A percentile compares a stretch with the other conserved stretches of the same genome.
Conservation (phyloP, 1,284 basidiomycete species). For the Ustilago hordei region DNA sequence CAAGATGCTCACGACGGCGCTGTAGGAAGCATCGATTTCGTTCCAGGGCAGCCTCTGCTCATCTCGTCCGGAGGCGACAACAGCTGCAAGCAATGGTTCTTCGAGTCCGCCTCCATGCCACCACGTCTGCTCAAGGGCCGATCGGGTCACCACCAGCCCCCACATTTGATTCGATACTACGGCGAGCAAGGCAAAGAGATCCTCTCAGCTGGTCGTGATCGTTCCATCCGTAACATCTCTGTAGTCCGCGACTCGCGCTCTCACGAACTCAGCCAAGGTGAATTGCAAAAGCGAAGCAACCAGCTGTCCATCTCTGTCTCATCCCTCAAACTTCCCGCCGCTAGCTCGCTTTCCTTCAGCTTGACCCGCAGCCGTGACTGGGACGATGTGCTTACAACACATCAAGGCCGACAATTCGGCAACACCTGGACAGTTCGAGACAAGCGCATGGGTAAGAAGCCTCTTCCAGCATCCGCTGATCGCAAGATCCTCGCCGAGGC, state of each 20-base stretch:
- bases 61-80: conserved; percentile 65
- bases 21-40: conserved; percentile 62
- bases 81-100: conserved; percentile 84
- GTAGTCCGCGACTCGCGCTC: conserved; percentile 76
- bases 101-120: conserved; percentile 80
- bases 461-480: conserved; percentile 41
- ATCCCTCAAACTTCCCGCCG: conserved; percentile 74
- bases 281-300: conserved; percentile 78
- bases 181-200: conserved; percentile 96
- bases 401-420: conserved; percentile 74
- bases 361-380: conserved; percentile 89
- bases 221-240: conserved; percentile 87
- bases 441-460: conserved; percentile 58
- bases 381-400: conserved; percentile 94
- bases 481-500: conserved; percentile 71
- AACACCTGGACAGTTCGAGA: conserved; percentile 65
- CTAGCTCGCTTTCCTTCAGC: conserved; percentile 83
- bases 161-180: conserved; percentile 92
- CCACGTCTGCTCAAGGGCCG: conserved; percentile 85
- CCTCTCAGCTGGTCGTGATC: conserved; percentile 75
- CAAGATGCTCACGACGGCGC: conserved; percentile 63
- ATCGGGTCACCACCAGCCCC: conserved; percentile 90
- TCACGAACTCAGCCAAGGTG: conserved; percentile 95
- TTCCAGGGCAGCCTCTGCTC: conserved; percentile 60
- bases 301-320: conserved; percentile 82